Percentiles rank a stretch among this genome's conserved stretches.
Evolutionary conservation across 495 filamentous ascomycete species (phyloP).

Genomic region (Talaromyces trachyspermus): DNA sequence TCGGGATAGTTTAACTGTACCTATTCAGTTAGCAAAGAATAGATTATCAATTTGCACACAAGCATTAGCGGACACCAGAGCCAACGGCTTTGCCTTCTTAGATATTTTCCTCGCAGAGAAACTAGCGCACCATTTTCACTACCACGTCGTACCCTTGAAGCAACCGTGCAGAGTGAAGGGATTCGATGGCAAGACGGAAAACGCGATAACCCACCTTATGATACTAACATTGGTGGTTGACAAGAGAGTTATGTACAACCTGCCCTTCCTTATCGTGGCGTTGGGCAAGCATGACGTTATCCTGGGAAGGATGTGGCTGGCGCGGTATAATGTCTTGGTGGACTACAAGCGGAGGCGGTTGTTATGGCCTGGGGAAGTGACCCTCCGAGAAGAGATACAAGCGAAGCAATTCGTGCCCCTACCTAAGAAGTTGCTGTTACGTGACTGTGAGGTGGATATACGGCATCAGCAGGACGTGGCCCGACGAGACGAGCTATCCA

Average conservation of each 20-base stretch:
- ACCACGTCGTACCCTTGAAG: background rate
- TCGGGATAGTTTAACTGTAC: slow-evolving; percentile 6
- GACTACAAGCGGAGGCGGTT: background rate
- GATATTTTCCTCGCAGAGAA: background rate
- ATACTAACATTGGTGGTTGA: background rate
- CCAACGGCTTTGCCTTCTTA: slow-evolving; percentile 3
- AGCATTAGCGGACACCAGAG: too few species aligned
- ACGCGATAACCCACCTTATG: background rate
- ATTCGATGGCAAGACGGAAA: too few species aligned
- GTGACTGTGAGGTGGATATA: background rate
- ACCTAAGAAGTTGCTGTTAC: background rate
- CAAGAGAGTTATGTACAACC: background rate
- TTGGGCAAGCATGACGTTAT: background rate
- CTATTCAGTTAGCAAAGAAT: slow-evolving; percentile 10
- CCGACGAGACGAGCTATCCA: too few species aligned
- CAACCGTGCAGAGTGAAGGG: background rate
- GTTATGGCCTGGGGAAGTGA: background rate
- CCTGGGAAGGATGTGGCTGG: background rate
- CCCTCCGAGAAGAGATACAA: background rate
- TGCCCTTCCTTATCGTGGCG: background rate
- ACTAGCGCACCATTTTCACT: background rate
- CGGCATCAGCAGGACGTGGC: background rate
- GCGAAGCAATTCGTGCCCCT: background rate
- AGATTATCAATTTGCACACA: slow-evolving; percentile 3
- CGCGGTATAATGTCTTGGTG: background rate